phyloP scores from a whole-genome alignment of 768 basidiomycete species.

The Pleurotus citrinopileatus region DNA sequence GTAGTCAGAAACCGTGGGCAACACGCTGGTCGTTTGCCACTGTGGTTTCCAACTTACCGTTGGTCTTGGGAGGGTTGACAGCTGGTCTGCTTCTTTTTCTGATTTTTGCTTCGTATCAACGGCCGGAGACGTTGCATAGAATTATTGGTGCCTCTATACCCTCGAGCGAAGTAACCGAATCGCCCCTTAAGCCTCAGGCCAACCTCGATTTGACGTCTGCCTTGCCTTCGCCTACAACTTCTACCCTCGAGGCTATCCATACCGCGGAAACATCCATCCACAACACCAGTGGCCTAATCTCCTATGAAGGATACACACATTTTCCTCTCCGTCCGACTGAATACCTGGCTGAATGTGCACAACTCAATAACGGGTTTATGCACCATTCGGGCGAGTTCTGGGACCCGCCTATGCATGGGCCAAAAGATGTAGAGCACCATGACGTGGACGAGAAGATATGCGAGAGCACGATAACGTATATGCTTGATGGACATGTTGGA shows the following conservation, averaged over 20 bases:
- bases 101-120: slow-evolving; percentile 45
- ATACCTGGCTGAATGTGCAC: slow-evolving; percentile 57
- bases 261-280: slow-evolving; percentile 12
- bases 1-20: slow-evolving; percentile 15
- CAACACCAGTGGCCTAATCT: slow-evolving; percentile 24
- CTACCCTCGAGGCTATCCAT: slow-evolving; percentile 16
- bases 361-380: slow-evolving; percentile 44
- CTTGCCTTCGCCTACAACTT: slow-evolving; percentile 11
- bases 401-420: slow-evolving; percentile 31
- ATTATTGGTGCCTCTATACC: slow-evolving; percentile 34
- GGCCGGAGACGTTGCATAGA: slow-evolving; percentile 43
- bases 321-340: slow-evolving; percentile 58
- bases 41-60: slow-evolving; percentile 32
- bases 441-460: slow-evolving; percentile 35
- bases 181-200: slow-evolving; percentile 6
- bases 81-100: slow-evolving; percentile 47
- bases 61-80: slow-evolving; percentile 42
- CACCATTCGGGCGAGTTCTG: slow-evolving; percentile 47
- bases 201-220: slow-evolving; percentile 12
- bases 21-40: slow-evolving; percentile 18
- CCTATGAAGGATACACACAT: slow-evolving; percentile 54
- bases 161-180: slow-evolving; percentile 15
- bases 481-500: slow-evolving; percentile 66
- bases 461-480: slow-evolving; percentile 66
- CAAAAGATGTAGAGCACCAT: slow-evolving; percentile 33